phyloP scores from a whole-genome alignment of 768 basidiomycete species.

The Clathrus columnatus region DNA sequence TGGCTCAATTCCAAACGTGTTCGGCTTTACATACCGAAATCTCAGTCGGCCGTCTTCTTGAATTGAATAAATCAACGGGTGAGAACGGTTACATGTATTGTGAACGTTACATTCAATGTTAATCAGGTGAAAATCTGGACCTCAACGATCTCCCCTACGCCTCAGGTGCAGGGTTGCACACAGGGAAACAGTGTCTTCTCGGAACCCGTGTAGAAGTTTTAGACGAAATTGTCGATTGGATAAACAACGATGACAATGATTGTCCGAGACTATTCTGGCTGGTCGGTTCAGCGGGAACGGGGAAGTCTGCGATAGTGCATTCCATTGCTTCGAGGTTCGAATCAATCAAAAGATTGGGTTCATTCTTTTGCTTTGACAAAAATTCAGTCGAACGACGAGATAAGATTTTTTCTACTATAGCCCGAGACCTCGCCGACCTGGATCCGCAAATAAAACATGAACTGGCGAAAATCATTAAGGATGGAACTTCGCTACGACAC shows the following conservation, averaged over 20 bases:
- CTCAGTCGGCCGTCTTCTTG: no score
- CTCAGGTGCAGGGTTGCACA: background rate
- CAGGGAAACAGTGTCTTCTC: background rate
- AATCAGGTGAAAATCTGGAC: background rate
- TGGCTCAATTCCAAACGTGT: no score
- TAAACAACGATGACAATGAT: slow-evolving; percentile 4
- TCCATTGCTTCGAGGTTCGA: slow-evolving; percentile 22
- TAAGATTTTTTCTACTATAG: slow-evolving; percentile 25
- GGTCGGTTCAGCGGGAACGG: slow-evolving; percentile 26
- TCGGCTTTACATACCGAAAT: no score
- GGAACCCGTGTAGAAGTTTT: background rate
- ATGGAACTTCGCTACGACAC: slow-evolving; percentile 5
- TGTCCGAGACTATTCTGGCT: slow-evolving; percentile 20
- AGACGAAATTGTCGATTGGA: slow-evolving; percentile 19
- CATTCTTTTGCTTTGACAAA: slow-evolving; percentile 26
- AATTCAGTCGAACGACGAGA: slow-evolving; percentile 15
- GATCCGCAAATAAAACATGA: background rate
- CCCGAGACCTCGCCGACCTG: slow-evolving; percentile 21
- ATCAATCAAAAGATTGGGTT: slow-evolving; percentile 20
- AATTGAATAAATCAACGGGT: no score
- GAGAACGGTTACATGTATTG: no score
- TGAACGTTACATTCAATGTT: no score
- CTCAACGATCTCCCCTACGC: background rate
- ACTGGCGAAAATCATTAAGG: background rate
- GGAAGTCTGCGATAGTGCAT: slow-evolving; percentile 30